Base-by-base conservation (phyloP, 2,329 filamentous ascomycete species). In the Diaporthe aspalathi region DNA sequence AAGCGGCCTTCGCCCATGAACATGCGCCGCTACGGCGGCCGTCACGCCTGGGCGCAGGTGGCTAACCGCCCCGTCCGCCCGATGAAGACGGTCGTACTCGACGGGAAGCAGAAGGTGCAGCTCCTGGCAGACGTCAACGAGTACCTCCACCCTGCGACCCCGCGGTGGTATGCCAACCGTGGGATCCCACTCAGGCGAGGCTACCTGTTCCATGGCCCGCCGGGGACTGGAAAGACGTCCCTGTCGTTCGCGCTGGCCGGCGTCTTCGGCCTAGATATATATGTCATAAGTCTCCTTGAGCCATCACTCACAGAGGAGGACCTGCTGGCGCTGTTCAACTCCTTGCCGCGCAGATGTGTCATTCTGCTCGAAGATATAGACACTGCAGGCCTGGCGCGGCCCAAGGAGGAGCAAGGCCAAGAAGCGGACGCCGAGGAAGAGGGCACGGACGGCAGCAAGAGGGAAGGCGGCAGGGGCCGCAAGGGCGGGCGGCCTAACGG, bases 111-210 rank as follows among this genome's bases (percentile, higher is more conserved):
- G 76, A 95, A 95, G 80, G 82, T 86, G 1, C 84, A 86, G 40
- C 85, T 95, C 4, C 81, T 95, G 12, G 83, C 83, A 32, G 93
- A 96, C 76, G 91, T 95, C 76, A 93, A 93, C 74, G 92, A 94
- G 75, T 95, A 94, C 74, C 84, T 96, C 0, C 89, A 94, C 68
- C 92, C 93, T 0, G 83, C 85, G 0, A 93, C 90, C 0, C 88
- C 90, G 1, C 84, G 86, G 12, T 95, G 92, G 92, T 95, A 95
- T 76, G 89, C 92, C 0, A 90, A 90, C 60, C 85, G 92, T 2
- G 93, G 93, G 0, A 93, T 95, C 38, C 93, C 93, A 0, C 90
- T 95, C 67, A 86, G 93, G 0, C 83, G 93, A 38, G 94, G 93
- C 0, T 95, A 95, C 76, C 85, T 95, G 0, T 93, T 95, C 74